Evolutionary conservation across 2,329 filamentous ascomycete genomes (phyloP), one percentile per base, ranked within the genome.

Genomic region (Pseudogymnoascus verrucosus): DNA sequence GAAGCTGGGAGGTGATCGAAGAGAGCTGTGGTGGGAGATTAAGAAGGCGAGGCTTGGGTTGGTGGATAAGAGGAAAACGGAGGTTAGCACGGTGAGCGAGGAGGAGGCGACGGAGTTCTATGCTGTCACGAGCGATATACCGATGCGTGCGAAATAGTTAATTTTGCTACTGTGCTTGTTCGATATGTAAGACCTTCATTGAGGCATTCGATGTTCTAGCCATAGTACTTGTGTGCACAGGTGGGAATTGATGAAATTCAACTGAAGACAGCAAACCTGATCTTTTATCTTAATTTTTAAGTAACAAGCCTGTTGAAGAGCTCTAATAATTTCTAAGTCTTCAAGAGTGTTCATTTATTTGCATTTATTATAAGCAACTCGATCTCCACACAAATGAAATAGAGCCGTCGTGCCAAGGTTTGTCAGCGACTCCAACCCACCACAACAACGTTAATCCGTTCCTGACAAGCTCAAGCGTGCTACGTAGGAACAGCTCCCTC

Each of bases 1-100:
- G 0, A 82, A 89, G 68, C 76, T 97, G 2, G 86, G 87, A 39
- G 92, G 91, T 0, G 89, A 96, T 69, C 80, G 91, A 62, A 83
- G 83, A 67, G 91, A 96, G 71, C 86, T 97, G 77, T 97, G 92
- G 92, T 89, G 85, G 78, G 79, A 83, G 68, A 77, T 96, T 23
- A 82, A 88, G 68, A 83, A 79, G 64, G 84, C 81, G 44, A 84
- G 80, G 68, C 76, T 96, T 63, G 90, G 92, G 0, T 77, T 96
- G 72, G 87, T 98, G 69, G 86, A 89, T 67, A 78, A 80, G 62
- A 80, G 77, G 59, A 78, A 85, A 70, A 84, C 82, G 2, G 85
- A 89, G 47, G 77, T 80, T 16, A 92, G 89, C 0, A 79, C 84
- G 31, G 84, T 93, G 4, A 84, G 82, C 0, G 82, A 85, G 61